Conservation (phyloP, 305 asterid species). For the Fraxinus dipetala region DNA sequence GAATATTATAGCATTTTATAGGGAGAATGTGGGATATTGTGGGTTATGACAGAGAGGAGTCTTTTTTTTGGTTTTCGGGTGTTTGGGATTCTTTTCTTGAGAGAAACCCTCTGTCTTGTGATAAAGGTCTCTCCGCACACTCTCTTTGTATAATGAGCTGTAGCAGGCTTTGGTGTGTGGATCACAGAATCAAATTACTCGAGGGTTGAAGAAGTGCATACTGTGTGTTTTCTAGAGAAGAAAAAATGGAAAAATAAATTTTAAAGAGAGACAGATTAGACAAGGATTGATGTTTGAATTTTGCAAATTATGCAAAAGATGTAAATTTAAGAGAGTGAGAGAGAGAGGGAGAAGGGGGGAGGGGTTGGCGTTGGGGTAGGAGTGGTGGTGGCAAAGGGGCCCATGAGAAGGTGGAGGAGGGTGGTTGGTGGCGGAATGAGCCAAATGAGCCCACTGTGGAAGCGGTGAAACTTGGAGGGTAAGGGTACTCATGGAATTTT, state of each 20-base stretch:
- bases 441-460: background rate
- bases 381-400: conserved; percentile 12
- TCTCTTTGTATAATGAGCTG: conserved; percentile 11
- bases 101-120: conserved; percentile 41
- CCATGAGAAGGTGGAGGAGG: conserved; percentile 20
- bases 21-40: conserved; percentile 18
- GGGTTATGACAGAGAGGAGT: background rate
- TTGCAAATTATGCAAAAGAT: background rate
- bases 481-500: conserved; percentile 14
- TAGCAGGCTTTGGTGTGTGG: conserved; percentile 21
- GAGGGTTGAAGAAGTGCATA: conserved; percentile 25
- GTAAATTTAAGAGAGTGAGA: background rate
- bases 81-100: conserved; percentile 49
- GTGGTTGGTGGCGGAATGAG: background rate
- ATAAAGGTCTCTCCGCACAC: conserved; percentile 23
- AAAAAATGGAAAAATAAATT: background rate
- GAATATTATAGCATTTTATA: conserved; percentile 20
- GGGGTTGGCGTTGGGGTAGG: background rate
- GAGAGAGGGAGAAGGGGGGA: background rate
- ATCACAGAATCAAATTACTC: conserved; percentile 41
- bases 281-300: conserved; percentile 17
- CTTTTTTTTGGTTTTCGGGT: background rate
- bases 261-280: background rate
- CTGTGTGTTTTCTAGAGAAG: background rate
- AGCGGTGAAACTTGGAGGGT: conserved; percentile 24